Base-by-base conservation (phyloP, 768 basidiomycete species). In the Termitomyces sp. region DNA sequence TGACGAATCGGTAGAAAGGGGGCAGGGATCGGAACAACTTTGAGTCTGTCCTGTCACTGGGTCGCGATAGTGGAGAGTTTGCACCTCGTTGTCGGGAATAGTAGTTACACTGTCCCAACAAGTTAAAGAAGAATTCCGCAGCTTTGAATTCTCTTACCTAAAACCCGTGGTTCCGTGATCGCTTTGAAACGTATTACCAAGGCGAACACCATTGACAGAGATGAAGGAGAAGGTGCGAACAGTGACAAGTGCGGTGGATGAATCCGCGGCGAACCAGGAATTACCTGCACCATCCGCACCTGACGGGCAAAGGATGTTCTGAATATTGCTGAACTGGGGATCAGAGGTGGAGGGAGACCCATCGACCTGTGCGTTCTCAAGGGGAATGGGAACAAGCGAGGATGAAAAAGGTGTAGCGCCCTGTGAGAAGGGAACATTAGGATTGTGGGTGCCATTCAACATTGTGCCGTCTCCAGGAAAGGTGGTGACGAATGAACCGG, bases 121-220 rank as follows among this genome's bases (percentile, higher is more conserved):
- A 57, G 35, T 56, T 36, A 62, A 54, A 35, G 44, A 44, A 44
- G 63, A 28, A 54, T 40, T 49, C 59, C 50, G 32, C 51, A 38
- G 33, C 8, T 7, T 52, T 48, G 20, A 45, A 15, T 13, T 42
- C 35, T 69, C 85, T 57, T 73, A 96, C 96, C 84, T 90, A 75
- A 99, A 99, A 5, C 79, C 82, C n/a, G 86, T 91, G 1, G 96
- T 96, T 45, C 94, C 90, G 66, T 91, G 87, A 56, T 87, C 84
- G 55, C 80, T 74, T 64, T 88, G 80, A 73, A 96, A 92, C 8
- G 94, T 96, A 75, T 99, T 98, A 32, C 94, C 96, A 33, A 99
- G 78, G 49, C 97, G 86, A 52, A 98, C 71, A 5, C 96, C 97
- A 59, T 80, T 86, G 3, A 87, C 90, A 53, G 83, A 85, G 59